Percentiles rank a stretch among this genome's conserved stretches.
Evolutionary conservation across 2,329 filamentous ascomycete genomes (phyloP).

Genomic region (Pestalotiopsis sp.): DNA sequence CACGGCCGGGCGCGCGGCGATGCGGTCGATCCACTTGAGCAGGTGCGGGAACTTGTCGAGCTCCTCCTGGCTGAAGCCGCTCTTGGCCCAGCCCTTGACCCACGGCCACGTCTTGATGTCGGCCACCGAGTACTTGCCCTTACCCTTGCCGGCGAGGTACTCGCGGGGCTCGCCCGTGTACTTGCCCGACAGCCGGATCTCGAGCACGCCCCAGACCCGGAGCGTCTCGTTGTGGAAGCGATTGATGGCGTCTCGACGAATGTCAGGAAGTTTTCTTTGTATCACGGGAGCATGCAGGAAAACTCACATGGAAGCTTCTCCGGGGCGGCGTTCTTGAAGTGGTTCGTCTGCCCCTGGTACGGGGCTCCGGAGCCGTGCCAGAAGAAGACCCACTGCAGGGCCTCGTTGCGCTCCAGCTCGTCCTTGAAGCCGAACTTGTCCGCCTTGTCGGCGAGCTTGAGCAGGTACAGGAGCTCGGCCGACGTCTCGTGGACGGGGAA

Average conservation of each 20-base stretch:
- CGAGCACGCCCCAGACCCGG: slow-evolving; percentile 49
- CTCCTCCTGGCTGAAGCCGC: slow-evolving; percentile 45
- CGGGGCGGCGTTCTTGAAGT: slow-evolving; percentile 41
- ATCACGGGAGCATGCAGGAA: not conserved
- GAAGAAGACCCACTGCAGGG: slow-evolving; percentile 55
- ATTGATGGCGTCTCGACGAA: slow-evolving; percentile 41
- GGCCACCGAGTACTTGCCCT: slow-evolving; percentile 54
- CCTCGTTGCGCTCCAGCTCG: slow-evolving; percentile 47
- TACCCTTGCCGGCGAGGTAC: slow-evolving; percentile 52
- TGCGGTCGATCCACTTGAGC: slow-evolving; percentile 52
- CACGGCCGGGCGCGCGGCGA: slow-evolving; percentile 47
- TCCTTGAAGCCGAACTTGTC: slow-evolving; percentile 52
- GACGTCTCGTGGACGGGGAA: slow-evolving; percentile 54
- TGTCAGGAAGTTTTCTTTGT: not conserved
- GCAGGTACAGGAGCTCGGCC: slow-evolving; percentile 53
- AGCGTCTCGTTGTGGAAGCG: slow-evolving; percentile 52
- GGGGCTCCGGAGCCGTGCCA: slow-evolving; percentile 47
- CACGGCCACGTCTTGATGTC: slow-evolving; percentile 54
- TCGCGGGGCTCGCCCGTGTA: slow-evolving; percentile 48
- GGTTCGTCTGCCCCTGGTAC: slow-evolving; percentile 40
- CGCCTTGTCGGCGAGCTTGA: slow-evolving; percentile 47
- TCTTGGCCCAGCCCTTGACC: slow-evolving; percentile 44
- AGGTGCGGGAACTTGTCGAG: slow-evolving; percentile 50
- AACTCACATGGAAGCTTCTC: slow-evolving; percentile 43
- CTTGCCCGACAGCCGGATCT: slow-evolving; percentile 40